Conservation (phyloP, 805 yeast species). For the Barnettozyma californica region DNA sequence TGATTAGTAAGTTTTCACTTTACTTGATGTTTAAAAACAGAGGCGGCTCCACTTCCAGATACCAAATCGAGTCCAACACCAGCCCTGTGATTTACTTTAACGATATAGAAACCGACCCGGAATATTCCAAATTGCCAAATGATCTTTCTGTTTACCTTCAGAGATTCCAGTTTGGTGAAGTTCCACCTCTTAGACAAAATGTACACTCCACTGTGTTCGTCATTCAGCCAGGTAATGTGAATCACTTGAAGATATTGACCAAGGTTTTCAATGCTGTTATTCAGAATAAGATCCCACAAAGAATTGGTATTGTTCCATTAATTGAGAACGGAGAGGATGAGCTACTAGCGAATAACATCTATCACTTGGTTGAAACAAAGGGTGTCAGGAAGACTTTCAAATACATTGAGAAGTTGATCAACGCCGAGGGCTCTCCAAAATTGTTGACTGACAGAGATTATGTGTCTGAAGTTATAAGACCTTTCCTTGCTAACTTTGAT, state of each 20-base stretch:
- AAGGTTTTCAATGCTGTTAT: conserved; percentile 45
- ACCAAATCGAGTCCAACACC: conserved; percentile 27
- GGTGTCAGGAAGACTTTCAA: conserved; percentile 13
- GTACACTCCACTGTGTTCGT: conserved; percentile 70
- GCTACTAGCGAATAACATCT: conserved; percentile 15
- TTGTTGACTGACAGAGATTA: conserved; percentile 12
- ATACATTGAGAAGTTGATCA: conserved; percentile 16
- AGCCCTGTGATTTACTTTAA: conserved; percentile 61
- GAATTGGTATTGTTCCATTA: conserved; percentile 79
- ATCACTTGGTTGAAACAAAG: conserved; percentile 13
- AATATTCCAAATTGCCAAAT: conserved; percentile 42
- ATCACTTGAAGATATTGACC: conserved; percentile 45
- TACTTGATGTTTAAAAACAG: conserved; percentile 19
- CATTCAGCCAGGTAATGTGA: conserved; percentile 49
- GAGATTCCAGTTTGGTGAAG: conserved; percentile 47
- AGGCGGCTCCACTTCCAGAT: conserved; percentile 19
- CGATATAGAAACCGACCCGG: conserved; percentile 61
- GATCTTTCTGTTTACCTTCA: conserved; percentile 44
- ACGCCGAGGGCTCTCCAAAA: conserved; percentile 11
- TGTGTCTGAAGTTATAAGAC: conserved; percentile 17
- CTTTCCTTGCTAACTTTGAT: conserved; percentile 33
- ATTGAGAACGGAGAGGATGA: conserved; percentile 18
- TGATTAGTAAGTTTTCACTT: conserved; percentile 38
- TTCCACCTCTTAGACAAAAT: conserved; percentile 70
- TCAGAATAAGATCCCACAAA: conserved; percentile 64